Evolutionary conservation across 1,284 basidiomycete genomes (phyloP).

Genomic region (Malassezia furfur): DNA sequence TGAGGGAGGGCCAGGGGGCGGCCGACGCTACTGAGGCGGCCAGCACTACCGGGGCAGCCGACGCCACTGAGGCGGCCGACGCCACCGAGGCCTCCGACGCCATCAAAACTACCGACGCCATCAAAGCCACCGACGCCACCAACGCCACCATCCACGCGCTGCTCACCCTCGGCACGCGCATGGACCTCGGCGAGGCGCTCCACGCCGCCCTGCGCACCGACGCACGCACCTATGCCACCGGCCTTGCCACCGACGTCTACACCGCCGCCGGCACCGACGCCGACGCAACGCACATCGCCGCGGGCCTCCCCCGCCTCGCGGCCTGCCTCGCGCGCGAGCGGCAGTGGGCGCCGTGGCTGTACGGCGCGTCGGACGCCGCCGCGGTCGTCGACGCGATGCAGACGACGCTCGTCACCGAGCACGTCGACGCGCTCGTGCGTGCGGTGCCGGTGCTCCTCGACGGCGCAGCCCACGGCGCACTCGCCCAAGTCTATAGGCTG

Average conservation of each 20-base stretch:
- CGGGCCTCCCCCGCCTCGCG: not conserved
- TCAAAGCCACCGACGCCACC: no score
- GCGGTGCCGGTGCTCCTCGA: slow-evolving; percentile 24
- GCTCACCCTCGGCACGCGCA: not conserved
- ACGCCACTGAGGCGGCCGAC: not conserved
- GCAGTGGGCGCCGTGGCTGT: slow-evolving; percentile 24
- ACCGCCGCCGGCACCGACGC: no score
- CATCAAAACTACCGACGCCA: no score
- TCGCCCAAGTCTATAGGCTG: not conserved
- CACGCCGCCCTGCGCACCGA: not conserved
- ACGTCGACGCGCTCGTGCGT: slow-evolving; percentile 23
- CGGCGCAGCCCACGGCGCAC: not conserved
- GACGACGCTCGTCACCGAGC: slow-evolving; percentile 21
- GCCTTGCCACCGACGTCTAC: no score
- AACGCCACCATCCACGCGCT: no score
- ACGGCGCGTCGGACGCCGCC: slow-evolving; percentile 15
- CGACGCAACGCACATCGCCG: no score
- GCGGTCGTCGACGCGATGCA: slow-evolving; percentile 19
- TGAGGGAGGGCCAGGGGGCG: no score
- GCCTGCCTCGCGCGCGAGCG: slow-evolving; percentile 21
- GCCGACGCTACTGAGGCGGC: no score
- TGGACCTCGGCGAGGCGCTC: not conserved
- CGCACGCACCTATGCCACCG: no score
- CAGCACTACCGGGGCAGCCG: no score
- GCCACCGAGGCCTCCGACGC: no score